Percentiles rank a stretch among this genome's conserved stretches.
These are phyloP conservation scores for Lipomyces sp. DNA, from an alignment of 805 yeast genomes.

Conservation along the genomic window DNA sequence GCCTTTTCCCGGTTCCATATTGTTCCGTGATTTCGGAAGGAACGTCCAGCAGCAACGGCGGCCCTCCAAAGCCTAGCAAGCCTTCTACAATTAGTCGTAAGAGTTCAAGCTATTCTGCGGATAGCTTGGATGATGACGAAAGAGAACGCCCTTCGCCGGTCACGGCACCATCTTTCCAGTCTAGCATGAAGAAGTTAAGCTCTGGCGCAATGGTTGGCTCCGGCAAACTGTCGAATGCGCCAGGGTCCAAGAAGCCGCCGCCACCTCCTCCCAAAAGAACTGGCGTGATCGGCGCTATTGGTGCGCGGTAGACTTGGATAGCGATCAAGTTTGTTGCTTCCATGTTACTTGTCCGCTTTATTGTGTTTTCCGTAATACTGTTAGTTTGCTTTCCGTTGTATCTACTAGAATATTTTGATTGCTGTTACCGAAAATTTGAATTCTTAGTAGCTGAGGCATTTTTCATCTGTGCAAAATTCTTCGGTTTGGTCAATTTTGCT, in stretches of 20 bases:
- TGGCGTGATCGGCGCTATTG: slow-evolving; percentile 23
- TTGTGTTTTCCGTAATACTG: no score
- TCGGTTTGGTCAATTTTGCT: no score
- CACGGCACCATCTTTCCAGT: slow-evolving; percentile 22
- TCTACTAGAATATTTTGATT: no score
- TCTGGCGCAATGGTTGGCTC: slow-evolving; percentile 16
- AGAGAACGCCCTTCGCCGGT: slow-evolving; percentile 4
- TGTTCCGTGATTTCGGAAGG: slow-evolving; percentile 29
- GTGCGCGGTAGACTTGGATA: slow-evolving; percentile 23
- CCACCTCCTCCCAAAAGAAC: slow-evolving; percentile 29
- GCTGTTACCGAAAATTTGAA: no score
- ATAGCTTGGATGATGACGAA: slow-evolving; percentile 2
- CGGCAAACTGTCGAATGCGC: slow-evolving; percentile 10
- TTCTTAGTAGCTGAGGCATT: no score
- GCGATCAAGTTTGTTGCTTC: no score
- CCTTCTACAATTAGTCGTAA: slow-evolving; percentile 11
- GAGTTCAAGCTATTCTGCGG: slow-evolving; percentile 7
- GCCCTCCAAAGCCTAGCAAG: slow-evolving; percentile 19
- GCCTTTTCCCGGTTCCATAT: slow-evolving; percentile 31
- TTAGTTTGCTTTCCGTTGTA: no score
- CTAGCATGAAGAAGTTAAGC: slow-evolving; percentile 24
- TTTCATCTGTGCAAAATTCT: no score
- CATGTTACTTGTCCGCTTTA: no score
- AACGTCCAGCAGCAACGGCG: not conserved
- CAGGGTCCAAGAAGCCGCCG: slow-evolving; percentile 23